These are phyloP conservation scores for Phialophora verrucosa DNA, from an alignment of 2,329 filamentous ascomycete genomes.

Conservation along the genomic window DNA sequence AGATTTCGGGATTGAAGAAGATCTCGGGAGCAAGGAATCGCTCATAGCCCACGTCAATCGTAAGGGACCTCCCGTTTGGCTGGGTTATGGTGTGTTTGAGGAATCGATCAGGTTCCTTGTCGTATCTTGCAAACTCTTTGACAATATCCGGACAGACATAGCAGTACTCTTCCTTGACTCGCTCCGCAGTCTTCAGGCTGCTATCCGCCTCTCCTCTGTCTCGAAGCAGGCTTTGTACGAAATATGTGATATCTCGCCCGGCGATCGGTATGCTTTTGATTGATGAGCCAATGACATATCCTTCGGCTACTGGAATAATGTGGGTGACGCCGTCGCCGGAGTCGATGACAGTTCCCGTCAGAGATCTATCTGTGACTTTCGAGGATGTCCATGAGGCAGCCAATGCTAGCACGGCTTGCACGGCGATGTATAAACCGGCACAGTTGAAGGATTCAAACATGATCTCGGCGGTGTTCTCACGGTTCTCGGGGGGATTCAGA, in stretches of 20 bases:
- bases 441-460: constrained; percentile 99
- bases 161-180: constrained; percentile 98
- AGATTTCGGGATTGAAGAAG: constrained; percentile 99
- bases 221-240: constrained; percentile 93
- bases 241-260: constrained; percentile 97
- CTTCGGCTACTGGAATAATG: constrained; percentile 97
- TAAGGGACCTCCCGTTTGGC: constrained; percentile 81
- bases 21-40: constrained; percentile 98
- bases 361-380: constrained; percentile 92
- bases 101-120: constrained; percentile 89
- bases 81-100: constrained; percentile 86
- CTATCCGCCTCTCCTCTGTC: constrained; percentile 97
- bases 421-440: constrained; percentile 96
- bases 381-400: constrained; percentile 98
- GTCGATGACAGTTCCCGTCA: constrained; percentile 97
- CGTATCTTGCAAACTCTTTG: constrained; percentile 95
- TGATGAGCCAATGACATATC: constrained; percentile 97
- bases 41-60: constrained; percentile 95
- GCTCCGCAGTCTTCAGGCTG: constrained; percentile 94
- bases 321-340: constrained; percentile 98
- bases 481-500: constrained; percentile 96
- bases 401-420: constrained; percentile 94
- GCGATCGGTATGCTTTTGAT: constrained; percentile 99
- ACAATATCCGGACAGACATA: constrained; percentile 99
- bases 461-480: constrained; percentile 98